Conservation (phyloP, 139 green algal genomes). For the Bryopsis sp. region DNA sequence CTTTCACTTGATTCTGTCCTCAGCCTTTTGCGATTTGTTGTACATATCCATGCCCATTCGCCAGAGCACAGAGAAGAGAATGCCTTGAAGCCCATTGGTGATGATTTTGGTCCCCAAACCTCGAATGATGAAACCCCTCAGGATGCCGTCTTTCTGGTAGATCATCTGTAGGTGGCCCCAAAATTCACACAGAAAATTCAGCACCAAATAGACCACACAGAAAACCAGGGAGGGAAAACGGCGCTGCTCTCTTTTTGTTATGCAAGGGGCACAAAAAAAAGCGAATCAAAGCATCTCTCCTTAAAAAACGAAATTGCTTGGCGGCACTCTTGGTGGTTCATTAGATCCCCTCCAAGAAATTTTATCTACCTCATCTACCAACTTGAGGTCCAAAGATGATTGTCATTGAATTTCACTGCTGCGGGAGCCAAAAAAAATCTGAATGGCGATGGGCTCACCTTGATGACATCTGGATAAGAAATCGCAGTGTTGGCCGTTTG, state of each 20-base stretch:
- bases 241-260: too few species aligned
- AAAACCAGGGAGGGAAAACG: too few species aligned
- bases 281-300: too few species aligned
- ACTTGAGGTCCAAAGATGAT: too few species aligned
- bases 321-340: too few species aligned
- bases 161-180: constrained; percentile 39
- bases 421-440: neutral
- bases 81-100: constrained; percentile 62
- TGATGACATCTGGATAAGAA: constrained; percentile 62
- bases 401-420: too few species aligned
- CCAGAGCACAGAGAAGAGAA: constrained; percentile 74
- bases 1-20: constrained; percentile 12
- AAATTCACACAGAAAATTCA: too few species aligned
- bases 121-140: constrained; percentile 64
- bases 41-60: constrained; percentile 60
- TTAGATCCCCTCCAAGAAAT: too few species aligned
- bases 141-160: constrained; percentile 69
- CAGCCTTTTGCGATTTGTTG: constrained; percentile 30
- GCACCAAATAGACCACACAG: too few species aligned
- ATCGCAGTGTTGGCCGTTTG: constrained; percentile 62
- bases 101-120: constrained; percentile 80
- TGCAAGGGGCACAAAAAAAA: too few species aligned
- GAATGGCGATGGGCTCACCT: constrained; percentile 27
- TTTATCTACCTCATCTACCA: too few species aligned
- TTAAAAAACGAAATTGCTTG: too few species aligned